Evolutionary conservation across 352 stramenopile genomes (phyloP).

Genomic region (Phytophthora pseudosyringae): DNA sequence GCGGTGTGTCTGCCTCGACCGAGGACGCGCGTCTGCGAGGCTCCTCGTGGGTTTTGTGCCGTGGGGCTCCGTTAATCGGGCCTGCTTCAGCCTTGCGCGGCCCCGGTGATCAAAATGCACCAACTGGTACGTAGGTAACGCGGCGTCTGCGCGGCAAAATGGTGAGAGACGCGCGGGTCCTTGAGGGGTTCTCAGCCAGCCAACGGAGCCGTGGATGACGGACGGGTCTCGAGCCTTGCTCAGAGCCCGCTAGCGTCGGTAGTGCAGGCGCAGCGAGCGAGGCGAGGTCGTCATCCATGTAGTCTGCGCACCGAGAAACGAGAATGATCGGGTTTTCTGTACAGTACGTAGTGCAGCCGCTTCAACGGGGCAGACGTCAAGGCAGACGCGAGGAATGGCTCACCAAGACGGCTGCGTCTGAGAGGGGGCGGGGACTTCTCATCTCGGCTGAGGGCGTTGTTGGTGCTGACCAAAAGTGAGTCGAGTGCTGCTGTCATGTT

Average conservation of each 20-base stretch:
- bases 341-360: slow-evolving; percentile 14
- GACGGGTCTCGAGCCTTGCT: background rate
- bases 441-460: background rate
- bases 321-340: background rate
- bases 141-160: background rate
- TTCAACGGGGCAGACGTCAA: slow-evolving; percentile 2
- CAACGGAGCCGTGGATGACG: background rate
- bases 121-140: slow-evolving; percentile 12
- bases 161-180: slow-evolving; percentile 1
- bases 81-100: slow-evolving; percentile 21
- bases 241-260: background rate
- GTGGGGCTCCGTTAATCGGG: slow-evolving; percentile 19
- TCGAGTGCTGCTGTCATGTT: too few relatives aligned
- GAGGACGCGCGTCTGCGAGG: slow-evolving; percentile 9
- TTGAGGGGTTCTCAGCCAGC: background rate
- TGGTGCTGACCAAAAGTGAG: too few relatives aligned
- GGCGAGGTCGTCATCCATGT: background rate
- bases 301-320: background rate
- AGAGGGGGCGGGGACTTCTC: background rate
- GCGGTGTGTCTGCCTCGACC: background rate
- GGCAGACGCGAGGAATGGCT: slow-evolving; percentile 8
- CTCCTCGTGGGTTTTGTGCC: slow-evolving; percentile 3
- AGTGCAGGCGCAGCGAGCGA: background rate
- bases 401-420: slow-evolving; percentile 4
- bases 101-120: slow-evolving; percentile 31